These are phyloP conservation scores for Tagetes patula DNA, from an alignment of 129 eudicot genomes.

Conservation along the genomic window DNA sequence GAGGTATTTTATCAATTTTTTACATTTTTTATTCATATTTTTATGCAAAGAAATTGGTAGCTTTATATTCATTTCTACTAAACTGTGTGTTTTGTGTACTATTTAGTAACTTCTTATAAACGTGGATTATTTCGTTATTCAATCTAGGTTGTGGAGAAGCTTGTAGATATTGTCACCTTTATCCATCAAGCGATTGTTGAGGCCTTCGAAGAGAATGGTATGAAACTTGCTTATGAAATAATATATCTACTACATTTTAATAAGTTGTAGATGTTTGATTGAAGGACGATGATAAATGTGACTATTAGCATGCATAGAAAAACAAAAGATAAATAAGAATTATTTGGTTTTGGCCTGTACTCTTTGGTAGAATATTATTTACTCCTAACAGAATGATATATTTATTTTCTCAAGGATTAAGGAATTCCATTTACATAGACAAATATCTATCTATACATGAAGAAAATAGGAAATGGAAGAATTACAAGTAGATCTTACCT, in stretches of 20 bases:
- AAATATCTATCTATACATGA: background rate
- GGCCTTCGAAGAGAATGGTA: constrained; percentile 83
- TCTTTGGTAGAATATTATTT: constrained; percentile 5
- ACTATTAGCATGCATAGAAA: constrained; percentile 4
- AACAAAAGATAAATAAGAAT: background rate
- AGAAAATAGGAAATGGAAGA: background rate
- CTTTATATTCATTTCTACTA: constrained; percentile 4
- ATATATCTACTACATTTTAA: constrained; percentile 1
- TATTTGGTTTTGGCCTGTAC: background rate
- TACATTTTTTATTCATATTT: background rate
- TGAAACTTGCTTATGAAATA: constrained; percentile 10
- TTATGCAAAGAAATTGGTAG: background rate
- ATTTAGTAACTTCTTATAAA: no score
- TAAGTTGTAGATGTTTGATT: background rate
- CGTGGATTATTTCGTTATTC: background rate
- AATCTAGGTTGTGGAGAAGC: constrained; percentile 84
- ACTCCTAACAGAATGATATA: background rate
- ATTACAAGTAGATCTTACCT: background rate
- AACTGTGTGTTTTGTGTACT: background rate
- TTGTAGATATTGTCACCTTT: constrained; percentile 81
- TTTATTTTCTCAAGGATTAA: background rate
- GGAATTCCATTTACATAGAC: background rate
- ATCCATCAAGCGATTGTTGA: constrained; percentile 77
- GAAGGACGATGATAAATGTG: background rate
- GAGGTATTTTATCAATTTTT: constrained; percentile 48